Base-by-base conservation (phyloP, 177 flowering plant species). In the Telopea speciosissima region DNA sequence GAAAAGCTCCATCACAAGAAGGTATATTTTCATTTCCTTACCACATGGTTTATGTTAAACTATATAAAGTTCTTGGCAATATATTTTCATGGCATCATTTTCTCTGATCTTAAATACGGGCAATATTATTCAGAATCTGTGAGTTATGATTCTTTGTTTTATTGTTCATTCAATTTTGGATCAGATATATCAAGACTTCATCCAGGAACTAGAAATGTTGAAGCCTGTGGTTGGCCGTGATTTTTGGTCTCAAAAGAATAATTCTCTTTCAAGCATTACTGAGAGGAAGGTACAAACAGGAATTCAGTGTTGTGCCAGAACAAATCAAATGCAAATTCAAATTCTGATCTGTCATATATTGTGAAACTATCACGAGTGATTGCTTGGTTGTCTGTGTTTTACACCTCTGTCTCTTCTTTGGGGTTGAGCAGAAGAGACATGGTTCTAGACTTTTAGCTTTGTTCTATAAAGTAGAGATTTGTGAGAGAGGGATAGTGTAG, bases 1-100 rank as follows among this genome's bases (percentile, higher is more conserved):
- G 82, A 79, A 36, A 80, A 72, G 64, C 74, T 79, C 36, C 76
- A 58, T 65, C 79, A 78, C 63, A 33, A 62, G 28, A 80, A 82
- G 85, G 85, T 82, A 68, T 19, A 45, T 36, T 36, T 31, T 0
- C 5, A 8, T 36, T 36, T 36, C 7, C 6, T 36, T 36, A 36
- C 6, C 40, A 3, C 40, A 36, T 36, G 6, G 6, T 36, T 36
- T 36, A 36, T 36, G 40, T 36, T 36, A 36, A 36, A 36, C 5
- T 36, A 36, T 36, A 36, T 36, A 36, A 49, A 13, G 54, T 49
- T 12, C 16, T 49, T 49, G 17, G 7, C 19, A 11, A 49, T 12
- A 49, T 49, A 49, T 49, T 49, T 44, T 11, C 54, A 49, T 49
- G 54, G 19, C 54, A 49, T 49, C 1, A 13, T 19, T 49, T 36